Evolutionary conservation across 495 filamentous ascomycete species (phyloP), one percentile per base, ranked within the genome.

Genomic region (Rostrohypoxylon terebratum): DNA sequence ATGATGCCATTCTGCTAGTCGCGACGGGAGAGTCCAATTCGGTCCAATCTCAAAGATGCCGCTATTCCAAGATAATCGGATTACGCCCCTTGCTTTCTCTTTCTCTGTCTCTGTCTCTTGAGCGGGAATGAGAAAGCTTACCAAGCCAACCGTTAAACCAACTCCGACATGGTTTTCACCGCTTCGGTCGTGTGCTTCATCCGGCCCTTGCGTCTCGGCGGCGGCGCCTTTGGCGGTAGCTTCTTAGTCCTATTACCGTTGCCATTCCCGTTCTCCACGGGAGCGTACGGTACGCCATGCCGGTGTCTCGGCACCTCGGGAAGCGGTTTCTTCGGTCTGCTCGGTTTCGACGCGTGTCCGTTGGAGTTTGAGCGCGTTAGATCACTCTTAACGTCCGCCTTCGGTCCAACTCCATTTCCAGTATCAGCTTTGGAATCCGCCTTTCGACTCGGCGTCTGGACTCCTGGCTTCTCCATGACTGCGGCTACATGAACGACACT

Each of bases 401-500:
- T 53, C 51, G 62, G 58, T 14, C 59, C 28, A 18, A 6, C 20
- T 1, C 47, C 68, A 7, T 71, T 23, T 25, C 80, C 82, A 11
- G 69, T 28, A 4, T 81, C 82, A 11, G 68, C 33, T 4, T 54
- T 68, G 1, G 69, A 25, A n/a, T 83, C 83, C 2, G 74, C 78
- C 64, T 83, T 90, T 59, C 88, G 84, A 77, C 92, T 96, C 9
- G 92, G 93, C 18, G 93, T 94, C 74, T 94, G 88, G 45, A 97
- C 88, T 1, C 94, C 94, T 0, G 93, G 94, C 75, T 92, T 94
- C 75, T 94, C 94, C 69, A 85, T 92, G 58, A 93, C 91, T 1
- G 88, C 85, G 13, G 94, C 94, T 34, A 96, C 88, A 68, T 93
- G 90, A 33, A 91, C 83, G 20, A 97, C 89, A 75, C 91, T 94